These are phyloP conservation scores for Aspergillus sojae DNA, from an alignment of 2,329 filamentous ascomycete genomes.

Conservation along the genomic window DNA sequence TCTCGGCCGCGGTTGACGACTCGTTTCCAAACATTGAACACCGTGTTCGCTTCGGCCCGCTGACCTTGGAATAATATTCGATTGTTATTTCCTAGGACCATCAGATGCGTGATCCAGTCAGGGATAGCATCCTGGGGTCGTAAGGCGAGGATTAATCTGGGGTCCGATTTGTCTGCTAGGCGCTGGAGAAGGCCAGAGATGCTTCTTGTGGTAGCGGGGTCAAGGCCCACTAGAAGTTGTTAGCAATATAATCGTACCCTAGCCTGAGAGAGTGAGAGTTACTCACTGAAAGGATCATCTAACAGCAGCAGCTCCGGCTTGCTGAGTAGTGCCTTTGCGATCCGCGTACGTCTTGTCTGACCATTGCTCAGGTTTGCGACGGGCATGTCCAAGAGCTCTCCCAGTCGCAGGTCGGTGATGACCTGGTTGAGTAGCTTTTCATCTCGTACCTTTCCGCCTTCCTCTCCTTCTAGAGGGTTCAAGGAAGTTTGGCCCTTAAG, in stretches of 20 bases:
- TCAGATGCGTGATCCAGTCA: conserved; percentile 84
- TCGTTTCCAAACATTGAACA: conserved; percentile 33
- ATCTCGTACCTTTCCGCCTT: conserved; percentile 55
- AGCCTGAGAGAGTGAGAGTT: neutral
- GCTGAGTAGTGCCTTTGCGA: conserved; percentile 80
- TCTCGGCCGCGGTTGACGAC: conserved; percentile 8
- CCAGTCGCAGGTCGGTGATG: conserved; percentile 69
- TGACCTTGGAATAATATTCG: conserved; percentile 67
- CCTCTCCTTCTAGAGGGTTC: conserved; percentile 66
- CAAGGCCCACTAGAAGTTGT: conserved; percentile 69
- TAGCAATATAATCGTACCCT: neutral
- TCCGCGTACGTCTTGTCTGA: conserved; percentile 82
- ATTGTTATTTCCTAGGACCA: conserved; percentile 70
- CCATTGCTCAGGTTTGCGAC: conserved; percentile 92
- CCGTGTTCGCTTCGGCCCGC: conserved; percentile 62
- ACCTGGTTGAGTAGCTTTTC: conserved; percentile 61
- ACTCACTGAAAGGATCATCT: conserved; percentile 83
- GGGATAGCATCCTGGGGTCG: conserved; percentile 86
- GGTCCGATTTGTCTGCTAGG: conserved; percentile 67
- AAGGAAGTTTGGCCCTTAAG: conserved; percentile 79
- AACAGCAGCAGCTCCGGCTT: conserved; percentile 80
- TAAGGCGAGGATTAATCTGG: conserved; percentile 74
- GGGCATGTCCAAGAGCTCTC: conserved; percentile 72
- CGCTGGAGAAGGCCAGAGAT: conserved; percentile 71
- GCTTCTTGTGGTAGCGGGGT: conserved; percentile 75